Conservation (phyloP, 2,329 filamentous ascomycete species). For the Leptographium lundbergii region DNA sequence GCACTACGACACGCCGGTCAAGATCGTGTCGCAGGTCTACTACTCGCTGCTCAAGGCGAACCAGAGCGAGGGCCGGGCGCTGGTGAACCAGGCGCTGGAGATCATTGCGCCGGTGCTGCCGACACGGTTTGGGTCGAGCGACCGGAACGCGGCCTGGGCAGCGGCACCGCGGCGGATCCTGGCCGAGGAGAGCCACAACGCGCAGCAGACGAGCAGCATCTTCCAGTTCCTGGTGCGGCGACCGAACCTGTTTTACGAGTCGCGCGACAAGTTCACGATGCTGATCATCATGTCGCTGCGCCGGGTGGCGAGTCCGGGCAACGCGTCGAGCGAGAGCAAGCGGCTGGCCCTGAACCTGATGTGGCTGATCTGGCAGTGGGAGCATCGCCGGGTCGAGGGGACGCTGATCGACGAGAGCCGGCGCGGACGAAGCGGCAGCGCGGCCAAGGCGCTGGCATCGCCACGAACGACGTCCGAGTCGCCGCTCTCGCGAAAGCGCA, state of each 20-base stretch:
- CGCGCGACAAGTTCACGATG: slow-evolving; percentile 77
- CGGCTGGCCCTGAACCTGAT: slow-evolving; percentile 86
- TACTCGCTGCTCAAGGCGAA: slow-evolving; percentile 82
- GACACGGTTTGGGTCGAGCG: slow-evolving; percentile 62
- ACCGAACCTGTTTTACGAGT: slow-evolving; percentile 87
- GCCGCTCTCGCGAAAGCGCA: slow-evolving; percentile 59
- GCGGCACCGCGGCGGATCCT: slow-evolving; percentile 82
- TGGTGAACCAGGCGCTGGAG: slow-evolving; percentile 91
- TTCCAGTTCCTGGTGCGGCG: slow-evolving; percentile 94
- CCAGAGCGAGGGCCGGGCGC: slow-evolving; percentile 81
- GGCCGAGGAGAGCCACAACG: slow-evolving; percentile 86
- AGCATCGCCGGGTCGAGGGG: slow-evolving; percentile 65
- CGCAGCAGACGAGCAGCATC: slow-evolving; percentile 92
- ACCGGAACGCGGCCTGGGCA: slow-evolving; percentile 76
- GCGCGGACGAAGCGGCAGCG: neutral
- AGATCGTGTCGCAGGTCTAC: slow-evolving; percentile 94
- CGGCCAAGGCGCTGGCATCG: neutral
- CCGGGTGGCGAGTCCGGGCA: slow-evolving; percentile 76
- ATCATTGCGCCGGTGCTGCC: slow-evolving; percentile 89
- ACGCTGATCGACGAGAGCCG: slow-evolving; percentile 19
- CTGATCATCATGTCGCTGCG: slow-evolving; percentile 80
- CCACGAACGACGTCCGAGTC: slow-evolving; percentile 46
- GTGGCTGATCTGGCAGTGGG: slow-evolving; percentile 84
- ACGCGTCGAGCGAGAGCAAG: slow-evolving; percentile 80
- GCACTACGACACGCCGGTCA: slow-evolving; percentile 88